phyloP scores from a whole-genome alignment of 2,329 filamentous ascomycete genomes.

The Coniella vitis region DNA sequence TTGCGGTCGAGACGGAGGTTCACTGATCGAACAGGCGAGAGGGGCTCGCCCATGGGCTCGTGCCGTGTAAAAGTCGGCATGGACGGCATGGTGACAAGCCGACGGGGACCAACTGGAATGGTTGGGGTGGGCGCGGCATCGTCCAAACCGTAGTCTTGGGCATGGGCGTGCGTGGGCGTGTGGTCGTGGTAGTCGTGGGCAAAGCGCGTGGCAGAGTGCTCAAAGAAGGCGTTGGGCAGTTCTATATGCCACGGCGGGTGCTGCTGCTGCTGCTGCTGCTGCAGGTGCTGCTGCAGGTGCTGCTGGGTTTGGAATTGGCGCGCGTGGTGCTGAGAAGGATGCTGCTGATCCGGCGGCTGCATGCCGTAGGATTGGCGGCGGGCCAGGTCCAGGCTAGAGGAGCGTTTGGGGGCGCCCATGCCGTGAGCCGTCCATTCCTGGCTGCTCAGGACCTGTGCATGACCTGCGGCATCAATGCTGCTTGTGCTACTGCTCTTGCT shows the following conservation, averaged over 20 bases:
- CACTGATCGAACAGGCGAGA: slow-evolving; percentile 25
- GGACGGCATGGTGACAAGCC: slow-evolving; percentile 29
- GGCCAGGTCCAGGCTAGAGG: slow-evolving; percentile 69
- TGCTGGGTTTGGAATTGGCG: no score
- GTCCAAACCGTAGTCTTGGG: slow-evolving; percentile 42
- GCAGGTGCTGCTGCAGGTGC: slow-evolving; percentile 17
- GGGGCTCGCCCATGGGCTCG: slow-evolving; percentile 28
- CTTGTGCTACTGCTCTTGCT: slow-evolving; percentile 68
- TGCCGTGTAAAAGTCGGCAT: slow-evolving; percentile 29
- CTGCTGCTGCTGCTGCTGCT: slow-evolving; percentile 14
- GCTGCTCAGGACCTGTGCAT: slow-evolving; percentile 49
- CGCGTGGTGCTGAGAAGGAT: slow-evolving; percentile 15
- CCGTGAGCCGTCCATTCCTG: slow-evolving; percentile 50
- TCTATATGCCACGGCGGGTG: slow-evolving; percentile 38
- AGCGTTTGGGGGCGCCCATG: slow-evolving; percentile 40
- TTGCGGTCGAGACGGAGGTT: slow-evolving; percentile 38
- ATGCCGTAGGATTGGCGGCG: slow-evolving; percentile 32
- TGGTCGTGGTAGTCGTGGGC: slow-evolving; percentile 36
- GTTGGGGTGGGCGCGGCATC: slow-evolving; percentile 83
- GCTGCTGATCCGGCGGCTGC: slow-evolving; percentile 20
- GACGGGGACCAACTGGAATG: slow-evolving; percentile 70
- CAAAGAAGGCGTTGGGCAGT: slow-evolving; percentile 41
- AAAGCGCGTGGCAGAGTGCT: slow-evolving; percentile 22
- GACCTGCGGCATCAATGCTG: slow-evolving; percentile 56
- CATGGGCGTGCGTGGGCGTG: slow-evolving; percentile 33